These are phyloP conservation scores for Saccharomyces kudriavzevii DNA, from an alignment of 805 yeast species.

Conservation along the genomic window DNA sequence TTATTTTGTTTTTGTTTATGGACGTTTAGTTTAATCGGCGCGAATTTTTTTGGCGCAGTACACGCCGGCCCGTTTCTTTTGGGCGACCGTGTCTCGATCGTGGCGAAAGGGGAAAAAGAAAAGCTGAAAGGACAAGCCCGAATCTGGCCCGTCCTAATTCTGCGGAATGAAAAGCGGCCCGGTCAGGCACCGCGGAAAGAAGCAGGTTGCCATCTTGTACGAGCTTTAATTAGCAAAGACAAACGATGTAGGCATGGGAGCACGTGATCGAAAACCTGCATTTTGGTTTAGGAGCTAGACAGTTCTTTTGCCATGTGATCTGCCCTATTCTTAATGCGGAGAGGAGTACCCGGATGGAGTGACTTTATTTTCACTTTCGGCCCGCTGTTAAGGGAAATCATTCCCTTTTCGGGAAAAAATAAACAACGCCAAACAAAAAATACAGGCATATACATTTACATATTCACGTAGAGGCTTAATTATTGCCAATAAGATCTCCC, in stretches of 20 bases:
- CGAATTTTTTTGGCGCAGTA: not conserved
- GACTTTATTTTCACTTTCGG: not conserved
- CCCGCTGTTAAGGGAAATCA: not conserved
- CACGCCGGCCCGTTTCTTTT: not conserved
- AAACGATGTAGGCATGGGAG: not conserved
- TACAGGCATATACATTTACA: not conserved
- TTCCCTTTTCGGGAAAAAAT: not conserved
- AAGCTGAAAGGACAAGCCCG: not conserved
- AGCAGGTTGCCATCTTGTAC: not conserved
- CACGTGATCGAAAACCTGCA: not conserved
- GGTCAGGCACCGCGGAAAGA: not conserved
- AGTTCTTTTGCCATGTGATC: not conserved
- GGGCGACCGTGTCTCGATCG: not conserved
- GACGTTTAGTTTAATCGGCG: not conserved
- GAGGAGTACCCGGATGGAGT: not conserved
- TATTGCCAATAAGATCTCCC: not conserved
- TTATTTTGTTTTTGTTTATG: not conserved
- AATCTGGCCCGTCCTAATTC: not conserved
- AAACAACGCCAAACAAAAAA: not conserved
- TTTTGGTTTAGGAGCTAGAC: not conserved
- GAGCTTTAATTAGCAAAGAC: not conserved
- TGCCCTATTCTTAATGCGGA: not conserved
- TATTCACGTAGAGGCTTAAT: not conserved
- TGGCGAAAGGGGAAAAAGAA: not conserved
- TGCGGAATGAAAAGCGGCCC: not conserved